These are phyloP conservation scores for Ophiosphaerella korrae DNA, from an alignment of 2,329 filamentous ascomycete genomes.

Conservation along the genomic window DNA sequence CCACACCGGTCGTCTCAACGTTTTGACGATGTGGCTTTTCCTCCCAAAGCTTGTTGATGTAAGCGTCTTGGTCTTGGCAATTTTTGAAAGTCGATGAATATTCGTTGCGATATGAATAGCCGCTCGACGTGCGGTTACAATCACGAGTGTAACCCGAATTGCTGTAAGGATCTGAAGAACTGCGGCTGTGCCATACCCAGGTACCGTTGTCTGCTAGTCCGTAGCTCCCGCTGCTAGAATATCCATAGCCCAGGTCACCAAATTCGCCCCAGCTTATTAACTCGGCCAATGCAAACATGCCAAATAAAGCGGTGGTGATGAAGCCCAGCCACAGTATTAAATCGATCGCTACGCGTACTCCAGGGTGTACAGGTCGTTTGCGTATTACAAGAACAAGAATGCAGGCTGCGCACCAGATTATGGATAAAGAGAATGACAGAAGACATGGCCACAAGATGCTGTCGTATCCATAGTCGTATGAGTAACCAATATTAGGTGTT, in stretches of 20 bases:
- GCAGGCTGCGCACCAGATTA: conserved; percentile 38
- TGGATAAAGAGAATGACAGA: conserved; percentile 36
- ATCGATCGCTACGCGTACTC: conserved; percentile 41
- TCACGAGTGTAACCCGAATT: conserved; percentile 17
- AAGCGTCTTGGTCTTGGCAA: conserved; percentile 39
- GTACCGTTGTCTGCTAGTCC: conserved; percentile 33
- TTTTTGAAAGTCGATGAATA: conserved; percentile 13
- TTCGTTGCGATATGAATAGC: background rate
- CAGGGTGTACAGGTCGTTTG: conserved; percentile 40
- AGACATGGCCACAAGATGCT: conserved; percentile 27
- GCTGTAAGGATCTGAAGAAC: background rate
- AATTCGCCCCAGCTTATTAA: conserved; percentile 24
- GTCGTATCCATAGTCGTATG: conserved; percentile 16
- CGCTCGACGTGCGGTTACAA: conserved; percentile 14
- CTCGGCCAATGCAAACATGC: conserved; percentile 17
- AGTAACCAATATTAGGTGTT: conserved; percentile 1
- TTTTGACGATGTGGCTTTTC: conserved; percentile 25
- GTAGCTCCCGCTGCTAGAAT: conserved; percentile 27
- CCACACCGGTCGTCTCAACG: conserved; percentile 28
- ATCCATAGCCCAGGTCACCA: conserved; percentile 18
- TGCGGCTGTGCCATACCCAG: conserved; percentile 31
- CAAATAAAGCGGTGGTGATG: conserved; percentile 34
- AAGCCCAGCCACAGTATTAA: conserved; percentile 44
- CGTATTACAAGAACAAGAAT: conserved; percentile 32
- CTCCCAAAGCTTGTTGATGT: conserved; percentile 36